phyloP scores from a whole-genome alignment of 2,329 filamentous ascomycete species.

The Elsinoe fawcettii region DNA sequence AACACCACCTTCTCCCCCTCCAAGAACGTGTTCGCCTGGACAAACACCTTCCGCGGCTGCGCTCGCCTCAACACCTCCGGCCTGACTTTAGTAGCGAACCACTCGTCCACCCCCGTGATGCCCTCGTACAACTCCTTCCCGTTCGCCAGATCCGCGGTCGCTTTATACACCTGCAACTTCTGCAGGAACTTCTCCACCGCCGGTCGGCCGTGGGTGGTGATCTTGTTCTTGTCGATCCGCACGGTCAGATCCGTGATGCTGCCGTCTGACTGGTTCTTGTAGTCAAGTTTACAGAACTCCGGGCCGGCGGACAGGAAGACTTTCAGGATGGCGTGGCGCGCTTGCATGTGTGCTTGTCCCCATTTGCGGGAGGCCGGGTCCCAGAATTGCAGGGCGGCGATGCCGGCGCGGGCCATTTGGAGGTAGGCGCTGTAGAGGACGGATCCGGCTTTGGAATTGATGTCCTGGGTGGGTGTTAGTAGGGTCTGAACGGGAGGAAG shows the following conservation, averaged over 20 bases:
- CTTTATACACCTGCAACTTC: slow-evolving; percentile 88
- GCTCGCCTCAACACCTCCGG: slow-evolving; percentile 68
- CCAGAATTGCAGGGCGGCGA: slow-evolving; percentile 87
- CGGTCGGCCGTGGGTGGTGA: slow-evolving; percentile 70
- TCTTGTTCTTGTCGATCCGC: slow-evolving; percentile 75
- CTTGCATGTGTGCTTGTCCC: slow-evolving; percentile 83
- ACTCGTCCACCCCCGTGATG: slow-evolving; percentile 78
- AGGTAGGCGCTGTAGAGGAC: slow-evolving; percentile 84
- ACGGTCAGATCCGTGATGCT: slow-evolving; percentile 77
- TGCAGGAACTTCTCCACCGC: slow-evolving; percentile 82
- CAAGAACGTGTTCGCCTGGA: slow-evolving; percentile 81
- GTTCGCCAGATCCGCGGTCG: slow-evolving; percentile 70
- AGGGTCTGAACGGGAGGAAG: not conserved
- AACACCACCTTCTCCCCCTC: slow-evolving; percentile 60
- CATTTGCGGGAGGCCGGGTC: slow-evolving; percentile 84
- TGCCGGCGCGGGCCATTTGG: slow-evolving; percentile 86
- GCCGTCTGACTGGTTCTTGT: slow-evolving; percentile 49
- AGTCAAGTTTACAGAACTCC: slow-evolving; percentile 75
- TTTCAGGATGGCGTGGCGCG: slow-evolving; percentile 77
- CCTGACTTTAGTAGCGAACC: slow-evolving; percentile 74
- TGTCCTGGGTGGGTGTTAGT: slow-evolving; percentile 39
- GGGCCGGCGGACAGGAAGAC: slow-evolving; percentile 81
- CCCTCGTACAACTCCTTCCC: slow-evolving; percentile 75
- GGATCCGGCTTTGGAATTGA: slow-evolving; percentile 71
- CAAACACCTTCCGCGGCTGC: slow-evolving; percentile 82